These are phyloP conservation scores for Kodamaea alishanica DNA, from an alignment of 1,139 yeast genomes.

Conservation along the genomic window DNA sequence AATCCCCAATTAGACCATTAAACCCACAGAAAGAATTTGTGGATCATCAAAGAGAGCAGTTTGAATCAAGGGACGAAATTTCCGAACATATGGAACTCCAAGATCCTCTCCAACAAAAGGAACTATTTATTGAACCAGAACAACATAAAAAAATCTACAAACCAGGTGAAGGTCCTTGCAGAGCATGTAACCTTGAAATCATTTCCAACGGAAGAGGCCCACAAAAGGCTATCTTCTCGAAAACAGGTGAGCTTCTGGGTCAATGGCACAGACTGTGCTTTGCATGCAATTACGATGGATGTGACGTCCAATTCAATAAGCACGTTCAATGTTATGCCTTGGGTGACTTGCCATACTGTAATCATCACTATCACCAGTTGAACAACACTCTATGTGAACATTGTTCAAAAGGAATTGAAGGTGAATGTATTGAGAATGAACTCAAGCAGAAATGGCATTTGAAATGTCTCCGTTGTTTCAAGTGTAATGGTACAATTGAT, in stretches of 20 bases:
- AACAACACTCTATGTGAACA: slow-evolving; percentile 72
- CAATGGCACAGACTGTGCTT: slow-evolving; percentile 94
- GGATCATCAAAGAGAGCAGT: background rate
- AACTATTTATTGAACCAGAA: background rate
- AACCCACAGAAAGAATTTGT: slow-evolving; percentile 1
- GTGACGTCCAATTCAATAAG: slow-evolving; percentile 54
- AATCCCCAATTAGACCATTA: slow-evolving; percentile 10
- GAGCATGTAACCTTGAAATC: slow-evolving; percentile 53
- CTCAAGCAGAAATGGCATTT: slow-evolving; percentile 63
- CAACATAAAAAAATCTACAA: slow-evolving; percentile 25
- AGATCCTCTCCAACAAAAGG: background rate
- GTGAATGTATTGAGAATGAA: slow-evolving; percentile 82
- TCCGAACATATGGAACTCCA: background rate
- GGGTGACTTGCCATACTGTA: slow-evolving; percentile 78
- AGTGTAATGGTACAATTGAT: slow-evolving; percentile 46
- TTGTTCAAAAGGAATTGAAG: slow-evolving; percentile 81
- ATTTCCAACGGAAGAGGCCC: slow-evolving; percentile 46
- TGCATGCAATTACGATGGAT: slow-evolving; percentile 53
- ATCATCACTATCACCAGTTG: slow-evolving; percentile 70
- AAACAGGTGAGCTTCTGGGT: slow-evolving; percentile 78
- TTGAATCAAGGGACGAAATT: background rate
- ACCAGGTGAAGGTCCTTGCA: slow-evolving; percentile 74
- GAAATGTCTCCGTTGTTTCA: slow-evolving; percentile 55
- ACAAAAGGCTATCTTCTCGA: slow-evolving; percentile 58
- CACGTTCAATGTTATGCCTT: slow-evolving; percentile 74